Conservation (phyloP, 2,329 filamentous ascomycete genomes). For the Scleromitrula shiraiana region DNA sequence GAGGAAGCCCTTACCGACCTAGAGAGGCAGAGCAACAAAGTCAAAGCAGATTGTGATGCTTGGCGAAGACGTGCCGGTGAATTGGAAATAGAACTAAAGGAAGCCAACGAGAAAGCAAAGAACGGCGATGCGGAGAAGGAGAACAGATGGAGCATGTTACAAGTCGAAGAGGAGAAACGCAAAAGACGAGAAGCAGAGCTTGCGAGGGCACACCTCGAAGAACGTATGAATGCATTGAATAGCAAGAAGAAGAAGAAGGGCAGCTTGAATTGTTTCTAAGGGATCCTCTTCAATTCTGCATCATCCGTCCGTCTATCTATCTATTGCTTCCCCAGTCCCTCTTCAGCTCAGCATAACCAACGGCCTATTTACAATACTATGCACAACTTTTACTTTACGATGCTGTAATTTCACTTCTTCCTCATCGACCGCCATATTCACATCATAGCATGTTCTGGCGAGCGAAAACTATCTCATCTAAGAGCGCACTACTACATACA, state of each 20-base stretch:
- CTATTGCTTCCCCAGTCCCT: background rate
- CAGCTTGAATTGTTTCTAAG: constrained; percentile 82
- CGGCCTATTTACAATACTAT: background rate
- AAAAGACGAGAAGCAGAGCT: constrained; percentile 86
- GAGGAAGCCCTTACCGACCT: constrained; percentile 94
- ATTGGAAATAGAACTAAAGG: constrained; percentile 37
- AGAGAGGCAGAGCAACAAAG: constrained; percentile 83
- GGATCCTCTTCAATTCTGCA: constrained; percentile 2
- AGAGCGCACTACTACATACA: background rate
- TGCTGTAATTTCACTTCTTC: background rate
- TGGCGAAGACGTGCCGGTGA: constrained; percentile 82
- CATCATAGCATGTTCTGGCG: too few relatives aligned
- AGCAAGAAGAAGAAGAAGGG: constrained; percentile 71
- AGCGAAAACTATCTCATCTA: background rate
- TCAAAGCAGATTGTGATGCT: constrained; percentile 80
- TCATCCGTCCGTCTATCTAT: background rate
- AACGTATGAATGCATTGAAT: constrained; percentile 87
- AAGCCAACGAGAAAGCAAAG: constrained; percentile 40
- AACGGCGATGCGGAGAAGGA: constrained; percentile 26
- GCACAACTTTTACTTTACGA: constrained; percentile 1
- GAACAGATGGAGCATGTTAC: constrained; percentile 66
- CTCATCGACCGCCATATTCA: background rate
- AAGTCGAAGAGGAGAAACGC: constrained; percentile 92
- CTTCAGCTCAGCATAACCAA: background rate
- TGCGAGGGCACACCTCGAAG: constrained; percentile 81